Conservation (phyloP, 108 stramenopile species). For the Mediolabrus comicus region DNA sequence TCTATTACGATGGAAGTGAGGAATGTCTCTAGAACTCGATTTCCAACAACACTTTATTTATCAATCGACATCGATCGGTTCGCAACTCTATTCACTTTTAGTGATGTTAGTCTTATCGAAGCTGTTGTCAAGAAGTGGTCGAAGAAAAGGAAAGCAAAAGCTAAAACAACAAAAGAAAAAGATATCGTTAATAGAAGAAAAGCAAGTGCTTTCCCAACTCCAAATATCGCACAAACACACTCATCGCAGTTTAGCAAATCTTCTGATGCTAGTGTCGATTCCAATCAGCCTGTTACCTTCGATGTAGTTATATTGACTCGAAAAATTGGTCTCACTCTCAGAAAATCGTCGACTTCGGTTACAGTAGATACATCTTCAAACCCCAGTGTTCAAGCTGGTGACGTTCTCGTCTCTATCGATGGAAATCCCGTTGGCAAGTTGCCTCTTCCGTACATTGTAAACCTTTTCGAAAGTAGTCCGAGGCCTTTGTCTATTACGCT, state of each 20-base stretch:
- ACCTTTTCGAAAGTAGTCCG: constrained; percentile 25
- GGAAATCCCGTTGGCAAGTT: constrained; percentile 8
- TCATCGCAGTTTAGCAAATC: constrained; percentile 6
- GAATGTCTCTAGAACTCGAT: constrained; percentile 24
- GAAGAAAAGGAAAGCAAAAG: constrained; percentile 1
- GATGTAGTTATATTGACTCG: constrained; percentile 41
- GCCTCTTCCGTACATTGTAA: constrained; percentile 47
- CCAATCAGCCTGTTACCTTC: constrained; percentile 5
- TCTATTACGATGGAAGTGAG: constrained; percentile 56
- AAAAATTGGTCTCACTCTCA: constrained; percentile 56
- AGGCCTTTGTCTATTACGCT: constrained; percentile 57
- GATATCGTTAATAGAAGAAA: not conserved
- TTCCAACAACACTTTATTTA: constrained; percentile 51
- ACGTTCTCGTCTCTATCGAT: constrained; percentile 47
- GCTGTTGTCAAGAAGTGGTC: constrained; percentile 20
- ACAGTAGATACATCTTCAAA: constrained; percentile 45
- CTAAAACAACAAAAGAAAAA: not conserved
- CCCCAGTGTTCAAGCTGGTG: constrained; percentile 43
- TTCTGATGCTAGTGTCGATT: not conserved
- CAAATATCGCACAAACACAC: not conserved
- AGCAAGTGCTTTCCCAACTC: not conserved
- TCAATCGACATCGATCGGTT: constrained; percentile 63
- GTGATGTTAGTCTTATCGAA: constrained; percentile 63
- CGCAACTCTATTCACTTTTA: constrained; percentile 65
- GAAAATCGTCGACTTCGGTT: constrained; percentile 30